phyloP scores from a whole-genome alignment of 225 moss, liverwort and hornwort species.

The Sphagnum contortum region DNA sequence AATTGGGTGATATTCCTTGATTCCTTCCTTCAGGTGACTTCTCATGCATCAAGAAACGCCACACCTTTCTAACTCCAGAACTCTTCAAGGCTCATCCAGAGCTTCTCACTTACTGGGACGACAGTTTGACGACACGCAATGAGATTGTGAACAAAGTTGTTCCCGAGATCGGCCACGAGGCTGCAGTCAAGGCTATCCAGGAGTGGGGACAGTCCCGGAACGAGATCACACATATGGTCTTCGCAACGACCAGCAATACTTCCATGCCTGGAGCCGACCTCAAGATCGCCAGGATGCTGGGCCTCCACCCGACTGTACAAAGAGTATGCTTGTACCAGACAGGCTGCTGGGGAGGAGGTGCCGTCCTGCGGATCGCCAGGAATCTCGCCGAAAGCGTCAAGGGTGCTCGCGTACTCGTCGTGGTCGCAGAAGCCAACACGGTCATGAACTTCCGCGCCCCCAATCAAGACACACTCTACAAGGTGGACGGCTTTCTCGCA shows the following conservation, averaged over 20 bases:
- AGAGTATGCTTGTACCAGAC: constrained; percentile 14
- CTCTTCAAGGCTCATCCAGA: constrained; percentile 6
- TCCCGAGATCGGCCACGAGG: constrained; percentile 10
- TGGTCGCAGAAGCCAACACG: constrained; percentile 33
- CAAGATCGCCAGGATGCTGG: constrained; percentile 8
- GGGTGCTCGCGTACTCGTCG: constrained; percentile 33
- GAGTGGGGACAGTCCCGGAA: constrained; percentile 11
- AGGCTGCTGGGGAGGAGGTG: constrained; percentile 40
- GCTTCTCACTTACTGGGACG: constrained; percentile 7
- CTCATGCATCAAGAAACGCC: constrained; percentile 12
- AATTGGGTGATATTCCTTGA: neutral
- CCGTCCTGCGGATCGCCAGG: constrained; percentile 34
- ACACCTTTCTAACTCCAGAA: constrained; percentile 12
- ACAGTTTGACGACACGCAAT: constrained; percentile 12
- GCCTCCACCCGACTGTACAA: constrained; percentile 9
- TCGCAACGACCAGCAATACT: constrained; percentile 6
- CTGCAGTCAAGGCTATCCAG: constrained; percentile 4
- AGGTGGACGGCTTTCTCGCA: constrained; percentile 28
- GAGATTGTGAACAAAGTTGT: constrained; percentile 9
- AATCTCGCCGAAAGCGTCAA: constrained; percentile 31
- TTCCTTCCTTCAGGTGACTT: neutral
- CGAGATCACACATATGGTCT: constrained; percentile 16
- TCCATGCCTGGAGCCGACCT: constrained; percentile 14
- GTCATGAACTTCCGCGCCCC: constrained; percentile 53
- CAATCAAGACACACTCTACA: constrained; percentile 17